Evolutionary conservation across 2,329 filamentous ascomycete species (phyloP).

Genomic region (Colletotrichum sp.): DNA sequence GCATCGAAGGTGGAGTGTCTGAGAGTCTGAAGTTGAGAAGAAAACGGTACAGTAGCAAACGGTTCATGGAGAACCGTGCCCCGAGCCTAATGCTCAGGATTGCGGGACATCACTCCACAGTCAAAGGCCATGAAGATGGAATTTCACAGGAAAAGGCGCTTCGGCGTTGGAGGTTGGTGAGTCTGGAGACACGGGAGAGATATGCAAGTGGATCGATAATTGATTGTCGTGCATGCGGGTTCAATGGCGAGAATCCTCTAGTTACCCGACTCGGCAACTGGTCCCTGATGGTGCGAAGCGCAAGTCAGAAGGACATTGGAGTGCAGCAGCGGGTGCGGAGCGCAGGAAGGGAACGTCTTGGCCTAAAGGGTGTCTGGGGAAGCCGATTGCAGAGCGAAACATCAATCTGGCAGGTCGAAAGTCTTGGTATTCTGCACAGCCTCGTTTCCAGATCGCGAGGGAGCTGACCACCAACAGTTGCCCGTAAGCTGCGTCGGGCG

Average conservation of each 20-base stretch:
- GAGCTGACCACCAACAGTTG: not conserved
- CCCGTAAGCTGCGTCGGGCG: not conserved
- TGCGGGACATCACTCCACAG: not conserved
- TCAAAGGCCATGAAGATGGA: not conserved
- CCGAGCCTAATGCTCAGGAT: not conserved
- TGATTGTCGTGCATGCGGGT: not conserved
- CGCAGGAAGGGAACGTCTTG: constrained; percentile 16
- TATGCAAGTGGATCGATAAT: not conserved
- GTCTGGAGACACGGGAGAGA: not conserved
- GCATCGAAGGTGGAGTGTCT: not conserved
- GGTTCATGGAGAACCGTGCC: not conserved
- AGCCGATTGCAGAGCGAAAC: constrained; percentile 20
- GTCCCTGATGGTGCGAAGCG: not conserved
- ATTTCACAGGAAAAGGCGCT: not conserved
- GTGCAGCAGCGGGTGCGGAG: not conserved
- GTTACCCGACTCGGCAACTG: not conserved
- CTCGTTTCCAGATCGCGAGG: constrained; percentile 11
- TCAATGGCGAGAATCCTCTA: not conserved
- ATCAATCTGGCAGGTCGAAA: constrained; percentile 18
- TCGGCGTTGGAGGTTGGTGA: not conserved
- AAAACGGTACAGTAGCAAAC: not conserved
- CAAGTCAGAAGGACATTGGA: not conserved
- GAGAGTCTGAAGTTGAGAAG: not conserved
- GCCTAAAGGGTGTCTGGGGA: constrained; percentile 14
- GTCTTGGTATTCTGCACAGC: constrained; percentile 22